These are phyloP conservation scores for Endogone sp. DNA, from an alignment of 192 early-diverging fungal genomes.

Conservation along the genomic window DNA sequence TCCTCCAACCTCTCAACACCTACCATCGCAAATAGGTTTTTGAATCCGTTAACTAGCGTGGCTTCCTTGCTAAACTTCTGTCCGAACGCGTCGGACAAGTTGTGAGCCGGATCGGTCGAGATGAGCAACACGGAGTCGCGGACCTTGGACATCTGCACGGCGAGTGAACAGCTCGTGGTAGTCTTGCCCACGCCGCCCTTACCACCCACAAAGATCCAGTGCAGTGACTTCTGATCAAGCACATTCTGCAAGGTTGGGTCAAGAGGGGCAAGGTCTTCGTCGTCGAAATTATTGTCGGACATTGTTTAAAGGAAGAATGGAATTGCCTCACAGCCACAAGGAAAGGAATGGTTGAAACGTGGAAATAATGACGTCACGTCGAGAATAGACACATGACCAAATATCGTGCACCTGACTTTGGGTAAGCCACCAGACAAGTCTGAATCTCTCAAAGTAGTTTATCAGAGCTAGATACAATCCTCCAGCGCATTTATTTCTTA, in stretches of 20 bases:
- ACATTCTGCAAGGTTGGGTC: slow-evolving; percentile 93
- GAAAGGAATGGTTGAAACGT: no score
- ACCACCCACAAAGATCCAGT: slow-evolving; percentile 99
- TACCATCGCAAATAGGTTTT: slow-evolving; percentile 96
- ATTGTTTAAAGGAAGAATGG: no score
- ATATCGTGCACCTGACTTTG: no score
- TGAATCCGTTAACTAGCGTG: slow-evolving; percentile 90
- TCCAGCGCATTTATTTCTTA: no score
- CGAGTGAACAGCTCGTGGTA: slow-evolving; percentile 81
- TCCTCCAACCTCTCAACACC: neutral
- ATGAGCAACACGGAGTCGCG: slow-evolving; percentile 95
- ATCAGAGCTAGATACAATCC: no score
- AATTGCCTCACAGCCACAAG: no score
- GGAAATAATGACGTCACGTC: no score
- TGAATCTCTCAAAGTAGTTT: no score
- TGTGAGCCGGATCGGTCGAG: slow-evolving; percentile 99
- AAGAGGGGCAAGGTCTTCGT: slow-evolving; percentile 70
- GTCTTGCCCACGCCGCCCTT: slow-evolving; percentile 96
- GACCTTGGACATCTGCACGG: slow-evolving; percentile 85
- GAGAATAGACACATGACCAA: no score
- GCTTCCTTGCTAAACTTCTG: slow-evolving; percentile 99
- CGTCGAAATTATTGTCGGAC: slow-evolving; percentile 44
- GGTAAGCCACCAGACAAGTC: no score
- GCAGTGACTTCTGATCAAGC: slow-evolving; percentile 91
- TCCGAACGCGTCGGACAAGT: slow-evolving; percentile 97